These are phyloP conservation scores for Trifolium dubium DNA, from an alignment of 306 rosid genomes.

Conservation along the genomic window DNA sequence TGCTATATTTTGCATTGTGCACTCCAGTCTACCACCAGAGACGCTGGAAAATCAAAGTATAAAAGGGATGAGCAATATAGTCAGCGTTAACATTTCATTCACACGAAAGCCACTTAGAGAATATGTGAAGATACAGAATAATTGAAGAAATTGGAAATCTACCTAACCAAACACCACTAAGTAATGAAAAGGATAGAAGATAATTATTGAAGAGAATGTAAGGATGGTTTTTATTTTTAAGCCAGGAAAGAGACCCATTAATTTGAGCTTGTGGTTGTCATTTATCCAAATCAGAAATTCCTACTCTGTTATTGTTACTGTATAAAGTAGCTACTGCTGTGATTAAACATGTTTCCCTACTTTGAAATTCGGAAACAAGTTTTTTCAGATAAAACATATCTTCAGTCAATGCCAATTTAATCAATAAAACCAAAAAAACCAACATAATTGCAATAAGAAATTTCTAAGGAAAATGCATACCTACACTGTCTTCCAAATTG, in stretches of 20 bases:
- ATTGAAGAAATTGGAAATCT: conserved; percentile 15
- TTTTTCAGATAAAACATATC: conserved; percentile 8
- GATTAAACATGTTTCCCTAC: conserved; percentile 1
- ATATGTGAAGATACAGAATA: conserved; percentile 11
- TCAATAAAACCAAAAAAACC: conserved; percentile 17
- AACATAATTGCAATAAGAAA: conserved; percentile 14
- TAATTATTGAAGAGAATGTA: conserved; percentile 29
- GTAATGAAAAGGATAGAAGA: conserved; percentile 16
- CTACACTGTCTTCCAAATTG: conserved; percentile 70
- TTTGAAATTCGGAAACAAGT: conserved; percentile 13
- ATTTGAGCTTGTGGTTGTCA: conserved; percentile 23
- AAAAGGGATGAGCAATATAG: conserved; percentile 37
- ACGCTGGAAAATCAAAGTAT: conserved; percentile 56
- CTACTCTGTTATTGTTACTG: neutral
- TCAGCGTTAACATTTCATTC: conserved; percentile 13
- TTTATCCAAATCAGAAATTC: conserved; percentile 31
- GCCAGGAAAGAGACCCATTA: conserved; percentile 26
- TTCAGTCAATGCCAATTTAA: conserved; percentile 20
- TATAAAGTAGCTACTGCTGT: neutral
- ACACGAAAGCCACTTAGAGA: conserved; percentile 2
- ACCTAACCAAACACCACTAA: conserved; percentile 4
- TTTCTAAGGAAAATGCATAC: conserved; percentile 46
- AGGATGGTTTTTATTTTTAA: conserved; percentile 24
- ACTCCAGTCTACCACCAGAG: conserved; percentile 90
- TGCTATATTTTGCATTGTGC: conserved; percentile 99